Base-by-base conservation (phyloP, 1,284 basidiomycete species). In the Cutaneotrichosporon cavernicola region DNA sequence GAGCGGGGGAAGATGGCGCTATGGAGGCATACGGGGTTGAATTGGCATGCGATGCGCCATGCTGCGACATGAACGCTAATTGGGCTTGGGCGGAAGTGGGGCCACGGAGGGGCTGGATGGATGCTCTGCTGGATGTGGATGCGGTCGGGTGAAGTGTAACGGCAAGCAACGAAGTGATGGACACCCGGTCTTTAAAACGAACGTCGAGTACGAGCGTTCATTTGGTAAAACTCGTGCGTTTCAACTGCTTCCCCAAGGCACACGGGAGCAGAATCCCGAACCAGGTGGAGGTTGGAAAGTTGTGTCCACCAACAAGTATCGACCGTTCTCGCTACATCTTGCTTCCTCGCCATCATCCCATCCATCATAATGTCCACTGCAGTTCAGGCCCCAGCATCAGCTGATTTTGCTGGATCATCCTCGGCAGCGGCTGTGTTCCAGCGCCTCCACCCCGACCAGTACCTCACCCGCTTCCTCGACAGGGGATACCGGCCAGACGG, bases 401-500 rank as follows among this genome's bases (percentile, higher is more conserved):
- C 66, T 2, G 61, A 60, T 16, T 49, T 67, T 7, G 62, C 68
- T 5, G 64, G 64, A 0, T 61, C 70, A 73, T 87, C 88, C 4
- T 62, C 68, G 18, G 65, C 69, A 73, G 88, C 89, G 0, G 84
- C 86, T 2, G 87, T 89, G 11, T 94, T 91, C 80, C 88, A 91
- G 74, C 86, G 90, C 5, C 83, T 95, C 1, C 90, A 93, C 73
- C 91, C 92, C 0, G 85, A 85, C 51, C 84, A 87, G 26, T 94
- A 93, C 76, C 85, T 93, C 55, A 87, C 90, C 72, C 84, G 89
- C 31, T 94, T 92, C 76, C 78, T 93, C 22, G 82, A 84, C 8
- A 87, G 91, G 72, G 83, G 85, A 2, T 83, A 89, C 56, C 80
- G 91, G 52, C 90, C 90, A 0, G 91, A 94, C 75, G 90, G 90